These are phyloP conservation scores for Favolaschia claudopus DNA, from an alignment of 768 basidiomycete species.

Conservation along the genomic window DNA sequence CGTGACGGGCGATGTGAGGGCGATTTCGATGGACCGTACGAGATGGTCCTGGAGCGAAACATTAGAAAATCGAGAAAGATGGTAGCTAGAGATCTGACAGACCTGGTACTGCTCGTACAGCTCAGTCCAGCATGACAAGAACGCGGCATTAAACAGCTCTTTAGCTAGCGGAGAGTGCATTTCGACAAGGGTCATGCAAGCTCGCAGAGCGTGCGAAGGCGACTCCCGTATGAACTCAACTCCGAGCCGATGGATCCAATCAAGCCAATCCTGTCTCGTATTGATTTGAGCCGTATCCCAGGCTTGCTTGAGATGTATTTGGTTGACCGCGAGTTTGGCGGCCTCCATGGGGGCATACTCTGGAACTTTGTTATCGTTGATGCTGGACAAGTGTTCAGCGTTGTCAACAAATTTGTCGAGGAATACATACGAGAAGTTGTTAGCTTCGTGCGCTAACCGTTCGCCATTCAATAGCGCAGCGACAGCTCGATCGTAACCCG, in stretches of 20 bases:
- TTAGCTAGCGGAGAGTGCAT: conserved; percentile 89
- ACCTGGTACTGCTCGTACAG: conserved; percentile 98
- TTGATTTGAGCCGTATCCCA: conserved; percentile 88
- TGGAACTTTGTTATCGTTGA: conserved; percentile 65
- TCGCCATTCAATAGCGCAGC: conserved; percentile 92
- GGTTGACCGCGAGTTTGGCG: conserved; percentile 91
- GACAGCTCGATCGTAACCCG: conserved; percentile 87
- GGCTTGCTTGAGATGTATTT: conserved; percentile 95
- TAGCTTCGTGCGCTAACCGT: conserved; percentile 84
- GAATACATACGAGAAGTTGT: conserved; percentile 63
- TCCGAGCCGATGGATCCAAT: conserved; percentile 93
- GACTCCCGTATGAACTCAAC: conserved; percentile 98
- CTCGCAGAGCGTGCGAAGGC: conserved; percentile 94
- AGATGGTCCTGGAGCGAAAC: conserved; percentile 78
- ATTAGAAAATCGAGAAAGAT: not conserved
- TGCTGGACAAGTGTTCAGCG: conserved; percentile 43
- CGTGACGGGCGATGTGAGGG: conserved; percentile 78
- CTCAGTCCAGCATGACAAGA: conserved; percentile 96
- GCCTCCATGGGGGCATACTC: conserved; percentile 86
- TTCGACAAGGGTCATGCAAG: conserved; percentile 94
- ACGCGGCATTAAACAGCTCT: conserved; percentile 97
- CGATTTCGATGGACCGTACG: conserved; percentile 87
- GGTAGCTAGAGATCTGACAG: conserved; percentile 26
- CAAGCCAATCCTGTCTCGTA: conserved; percentile 90
- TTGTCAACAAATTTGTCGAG: not conserved